Base-by-base conservation (phyloP, 805 yeast genomes). In the Pichia membranifaciens region DNA sequence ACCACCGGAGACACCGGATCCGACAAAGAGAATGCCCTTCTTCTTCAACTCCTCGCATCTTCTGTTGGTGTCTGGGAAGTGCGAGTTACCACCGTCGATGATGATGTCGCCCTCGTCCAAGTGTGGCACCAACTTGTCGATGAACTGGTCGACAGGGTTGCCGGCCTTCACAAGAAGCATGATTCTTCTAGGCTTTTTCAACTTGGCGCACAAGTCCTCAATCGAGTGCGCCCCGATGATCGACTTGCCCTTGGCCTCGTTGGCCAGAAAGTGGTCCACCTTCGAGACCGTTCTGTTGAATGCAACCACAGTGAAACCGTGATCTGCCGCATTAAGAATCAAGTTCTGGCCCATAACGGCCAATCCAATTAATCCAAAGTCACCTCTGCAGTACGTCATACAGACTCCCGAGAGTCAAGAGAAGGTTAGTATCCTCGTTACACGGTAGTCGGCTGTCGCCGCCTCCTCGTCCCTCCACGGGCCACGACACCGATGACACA, bases 311-410 rank as follows among this genome's bases (percentile, higher is more conserved):
- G 96, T 88, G 79, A 80, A 91, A 51, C 97, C 97, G 76, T 91
- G 95, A 79, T 91, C 99, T 60, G 99, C 99, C 65, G 95, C 95
- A 73, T 91, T 91, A 59, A 91, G 79, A 69, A 91, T 88, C 79
- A 91, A 77, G 81, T 91, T 91, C 79, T 87, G 96, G 73, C 99
- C 99, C 99, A 91, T 91, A 60, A 91, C 99, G 84, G 99, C 99
- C 80, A 91, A 81, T 70, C 99, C 99, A 67, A 93, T 90, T 70
- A 91, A 87, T 73, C 97, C 99, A 71, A 91, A 82, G 83, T 91
- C 99, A 78, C 91, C 93, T 68, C 87, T 81, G 12, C 31, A 23
- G 29, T 7, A 25, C 10, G 10, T 25, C 29, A 8, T 7, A 10
- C 29, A 25, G 29, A n/a, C n/a, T n/a, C n/a, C n/a, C n/a, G n/a